Evolutionary conservation across 306 rosid species (phyloP).

Genomic region (Hippophae tibetana): DNA sequence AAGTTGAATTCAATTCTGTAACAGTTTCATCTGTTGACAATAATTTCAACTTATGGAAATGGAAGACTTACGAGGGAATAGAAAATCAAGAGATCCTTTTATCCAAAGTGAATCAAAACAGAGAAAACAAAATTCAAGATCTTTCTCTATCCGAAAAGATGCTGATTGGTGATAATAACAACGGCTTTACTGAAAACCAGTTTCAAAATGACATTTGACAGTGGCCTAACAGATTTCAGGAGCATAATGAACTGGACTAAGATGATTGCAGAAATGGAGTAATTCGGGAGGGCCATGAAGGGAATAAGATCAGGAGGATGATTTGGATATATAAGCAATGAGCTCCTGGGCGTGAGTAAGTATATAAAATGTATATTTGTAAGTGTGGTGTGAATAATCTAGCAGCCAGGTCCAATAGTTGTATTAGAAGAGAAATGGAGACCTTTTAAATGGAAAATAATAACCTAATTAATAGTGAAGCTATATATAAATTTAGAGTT

Average conservation of each 20-base stretch:
- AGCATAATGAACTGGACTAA: conserved; percentile 15
- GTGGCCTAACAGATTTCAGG: conserved; percentile 15
- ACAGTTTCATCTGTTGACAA: conserved; percentile 24
- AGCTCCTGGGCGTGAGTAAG: too few species aligned
- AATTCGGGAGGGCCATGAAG: neutral
- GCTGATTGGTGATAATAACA: conserved; percentile 15
- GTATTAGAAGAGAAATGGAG: too few species aligned
- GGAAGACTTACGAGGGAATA: conserved; percentile 31
- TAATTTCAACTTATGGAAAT: conserved; percentile 23
- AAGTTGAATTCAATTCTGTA: conserved; percentile 25
- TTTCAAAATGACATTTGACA: conserved; percentile 24
- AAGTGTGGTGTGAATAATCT: too few species aligned
- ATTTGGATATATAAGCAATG: too few species aligned
- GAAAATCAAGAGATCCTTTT: conserved; percentile 25
- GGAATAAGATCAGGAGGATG: too few species aligned
- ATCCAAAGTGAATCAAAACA: conserved; percentile 19
- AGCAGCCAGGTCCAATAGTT: too few species aligned
- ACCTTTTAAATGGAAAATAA: too few species aligned
- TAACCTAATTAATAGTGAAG: too few species aligned
- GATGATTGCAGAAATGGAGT: conserved; percentile 16
- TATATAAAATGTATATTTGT: too few species aligned
- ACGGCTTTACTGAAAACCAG: conserved; percentile 24
- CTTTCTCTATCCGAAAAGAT: conserved; percentile 15
- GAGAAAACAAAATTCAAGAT: conserved; percentile 16
- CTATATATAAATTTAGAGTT: too few species aligned